Base-by-base conservation (phyloP, 1,284 basidiomycete genomes). In the Naganishia sp. region DNA sequence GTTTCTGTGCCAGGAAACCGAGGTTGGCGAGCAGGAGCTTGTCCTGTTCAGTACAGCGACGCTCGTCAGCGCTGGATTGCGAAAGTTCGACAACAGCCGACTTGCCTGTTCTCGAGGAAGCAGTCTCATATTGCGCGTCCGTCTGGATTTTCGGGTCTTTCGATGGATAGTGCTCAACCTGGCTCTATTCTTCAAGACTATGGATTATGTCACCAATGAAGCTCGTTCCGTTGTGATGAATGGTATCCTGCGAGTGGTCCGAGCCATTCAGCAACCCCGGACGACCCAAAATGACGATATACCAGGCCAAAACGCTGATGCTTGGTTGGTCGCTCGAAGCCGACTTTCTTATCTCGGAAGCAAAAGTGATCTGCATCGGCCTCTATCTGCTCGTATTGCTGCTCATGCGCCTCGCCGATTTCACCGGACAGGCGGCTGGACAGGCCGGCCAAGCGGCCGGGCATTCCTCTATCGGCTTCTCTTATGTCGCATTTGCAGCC, bases 1-100 rank as follows among this genome's bases (percentile, higher is more conserved):
- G 89, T 73, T 92, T 90, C 81, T 99, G 95, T 2, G 96, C 94
- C 9, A 99, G 85, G 67, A 85, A 86, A 21, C 94, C 94, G 31
- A 90, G 86, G 84, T 91, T 75, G 48, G 77, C 70, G 52, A 83
- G 70, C 43, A 82, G 68, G 65, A 82, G 77, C 68, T 83, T 82
- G 75, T 82, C 81, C 79, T 80, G 69, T 11, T 18, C 7, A 56
- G 28, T 42, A 13, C 13, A n/a, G 9, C n/a, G 43, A 1, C 23
- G 43, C 46, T 42, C 69, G 68, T 69, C 75, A 76, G 36, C 74
- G 63, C 10, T 73, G 72, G 74, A 31, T 28, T 9, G 18, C 36
- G 18, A 4, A 31, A 3, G 3, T 28, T 64, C 15, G 71, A 64
- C 31, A 3, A 9, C 43, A 31, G 5, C 18, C 9, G 13, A 31